A percentile compares a stretch with the other conserved stretches of the same genome.
phyloP scores from a whole-genome alignment of 108 stramenopile species.

The Epithemia pelagica region DNA sequence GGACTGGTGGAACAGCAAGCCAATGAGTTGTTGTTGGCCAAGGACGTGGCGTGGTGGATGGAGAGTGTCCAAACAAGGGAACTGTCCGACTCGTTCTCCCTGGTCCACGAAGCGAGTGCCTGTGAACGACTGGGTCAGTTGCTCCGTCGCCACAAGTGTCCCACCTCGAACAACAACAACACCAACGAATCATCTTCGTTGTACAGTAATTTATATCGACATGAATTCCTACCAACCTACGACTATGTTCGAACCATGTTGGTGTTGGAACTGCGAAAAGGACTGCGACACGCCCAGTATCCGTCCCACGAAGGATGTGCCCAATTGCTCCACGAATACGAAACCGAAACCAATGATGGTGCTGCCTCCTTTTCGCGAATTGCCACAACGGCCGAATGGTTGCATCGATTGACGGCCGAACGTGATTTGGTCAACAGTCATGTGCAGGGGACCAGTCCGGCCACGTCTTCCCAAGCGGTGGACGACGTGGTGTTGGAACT shows the following conservation, averaged over 20 bases:
- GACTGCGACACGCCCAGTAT: constrained; percentile 7
- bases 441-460: background rate
- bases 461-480: background rate
- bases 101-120: too few species aligned
- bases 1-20: too few species aligned
- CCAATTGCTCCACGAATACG: background rate
- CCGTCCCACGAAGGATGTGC: constrained; percentile 10
- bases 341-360: background rate
- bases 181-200: background rate
- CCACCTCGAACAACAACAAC: too few species aligned
- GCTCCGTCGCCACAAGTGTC: too few species aligned
- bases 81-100: too few species aligned
- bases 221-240: constrained; percentile 13
- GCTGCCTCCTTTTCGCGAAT: background rate
- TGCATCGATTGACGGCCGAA: background rate
- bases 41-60: too few species aligned
- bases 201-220: background rate
- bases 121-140: too few species aligned
- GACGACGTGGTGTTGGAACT: constrained; percentile 36
- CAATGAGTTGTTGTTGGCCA: too few species aligned
- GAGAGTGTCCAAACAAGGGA: too few species aligned
- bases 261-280: background rate
- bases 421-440: background rate
- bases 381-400: background rate
- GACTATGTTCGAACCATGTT: constrained; percentile 4